Evolutionary conservation across 352 stramenopile species (phyloP).

Genomic region (Phytophthora pisi): DNA sequence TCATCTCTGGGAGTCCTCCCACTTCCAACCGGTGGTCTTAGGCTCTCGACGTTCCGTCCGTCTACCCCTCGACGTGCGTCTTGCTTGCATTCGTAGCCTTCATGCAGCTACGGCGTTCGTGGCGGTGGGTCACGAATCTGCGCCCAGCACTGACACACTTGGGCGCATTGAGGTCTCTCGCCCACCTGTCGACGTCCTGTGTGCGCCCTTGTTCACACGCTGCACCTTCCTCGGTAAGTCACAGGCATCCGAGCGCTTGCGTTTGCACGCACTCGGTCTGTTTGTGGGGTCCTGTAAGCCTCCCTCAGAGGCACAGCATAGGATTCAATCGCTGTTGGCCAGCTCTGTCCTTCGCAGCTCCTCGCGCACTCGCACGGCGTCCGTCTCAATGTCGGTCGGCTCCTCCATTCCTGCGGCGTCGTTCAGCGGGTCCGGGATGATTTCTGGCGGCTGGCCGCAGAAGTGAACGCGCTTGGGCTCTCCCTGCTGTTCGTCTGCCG

Average conservation of each 20-base stretch:
- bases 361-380: conserved; percentile 24
- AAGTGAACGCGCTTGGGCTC: conserved; percentile 63
- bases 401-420: conserved; percentile 24
- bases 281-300: conserved; percentile 19
- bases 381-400: conserved; percentile 20
- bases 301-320: conserved; percentile 7
- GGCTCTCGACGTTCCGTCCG: conserved; percentile 9
- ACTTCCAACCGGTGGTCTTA: conserved; percentile 38
- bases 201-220: conserved; percentile 10
- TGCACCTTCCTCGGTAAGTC: conserved; percentile 19
- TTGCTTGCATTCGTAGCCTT: conserved; percentile 12
- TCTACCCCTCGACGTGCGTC: conserved; percentile 4
- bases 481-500: conserved; percentile 36
- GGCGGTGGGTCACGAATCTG: not conserved
- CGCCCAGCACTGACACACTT: conserved; percentile 2
- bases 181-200: conserved; percentile 10
- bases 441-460: conserved; percentile 43
- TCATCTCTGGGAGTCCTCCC: conserved; percentile 7
- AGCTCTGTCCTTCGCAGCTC: conserved; percentile 38
- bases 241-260: conserved; percentile 12
- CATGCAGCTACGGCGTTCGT: conserved; percentile 19
- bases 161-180: conserved; percentile 1
- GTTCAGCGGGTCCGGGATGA: conserved; percentile 41
- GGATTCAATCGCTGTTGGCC: conserved; percentile 36
- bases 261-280: conserved; percentile 11